Percentiles rank a stretch among this genome's conserved stretches.
Conservation (phyloP, 768 basidiomycete species). For the Leccinum subgranulosum region DNA sequence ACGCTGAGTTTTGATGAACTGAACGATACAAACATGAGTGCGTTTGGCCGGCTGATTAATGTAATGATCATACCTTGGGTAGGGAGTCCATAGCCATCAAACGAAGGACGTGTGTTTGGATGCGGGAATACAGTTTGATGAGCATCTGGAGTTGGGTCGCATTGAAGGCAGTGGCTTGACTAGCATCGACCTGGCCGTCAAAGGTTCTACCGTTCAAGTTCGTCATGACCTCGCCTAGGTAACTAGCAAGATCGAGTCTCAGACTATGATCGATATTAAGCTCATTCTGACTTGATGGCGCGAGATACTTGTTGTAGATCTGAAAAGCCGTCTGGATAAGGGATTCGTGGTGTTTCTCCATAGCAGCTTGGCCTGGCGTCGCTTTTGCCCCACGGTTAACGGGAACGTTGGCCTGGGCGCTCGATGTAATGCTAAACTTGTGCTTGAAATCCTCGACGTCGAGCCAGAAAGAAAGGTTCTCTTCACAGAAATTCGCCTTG, state of each 20-base stretch:
- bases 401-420: slow-evolving; percentile 64
- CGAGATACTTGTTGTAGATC: slow-evolving; percentile 93
- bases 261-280: slow-evolving; percentile 98
- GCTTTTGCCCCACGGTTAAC: slow-evolving; percentile 38
- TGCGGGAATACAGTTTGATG: slow-evolving; percentile 91
- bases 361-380: slow-evolving; percentile 79
- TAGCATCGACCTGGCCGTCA: slow-evolving; percentile 77
- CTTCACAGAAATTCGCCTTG: slow-evolving; percentile 93
- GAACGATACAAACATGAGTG: slow-evolving; percentile 3
- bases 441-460: slow-evolving; percentile 97
- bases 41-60: slow-evolving; percentile 5
- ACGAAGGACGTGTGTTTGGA: slow-evolving; percentile 95
- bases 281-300: slow-evolving; percentile 92
- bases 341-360: slow-evolving; percentile 96
- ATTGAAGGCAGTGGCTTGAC: slow-evolving; percentile 79
- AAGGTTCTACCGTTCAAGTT: slow-evolving; percentile 72
- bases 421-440: slow-evolving; percentile 94
- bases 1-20: slow-evolving; percentile 88
- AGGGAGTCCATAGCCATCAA: slow-evolving; percentile 98
- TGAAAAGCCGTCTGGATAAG: slow-evolving; percentile 92
- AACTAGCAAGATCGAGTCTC: slow-evolving; percentile 90
- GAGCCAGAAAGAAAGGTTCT: slow-evolving; percentile 96
- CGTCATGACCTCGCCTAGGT: slow-evolving; percentile 87
- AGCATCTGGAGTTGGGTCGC: slow-evolving; percentile 95
- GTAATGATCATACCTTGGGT: slow-evolving; percentile 66